Evolutionary conservation across 495 filamentous ascomycete genomes (phyloP).

Genomic region (Talaromyces trachyspermus): DNA sequence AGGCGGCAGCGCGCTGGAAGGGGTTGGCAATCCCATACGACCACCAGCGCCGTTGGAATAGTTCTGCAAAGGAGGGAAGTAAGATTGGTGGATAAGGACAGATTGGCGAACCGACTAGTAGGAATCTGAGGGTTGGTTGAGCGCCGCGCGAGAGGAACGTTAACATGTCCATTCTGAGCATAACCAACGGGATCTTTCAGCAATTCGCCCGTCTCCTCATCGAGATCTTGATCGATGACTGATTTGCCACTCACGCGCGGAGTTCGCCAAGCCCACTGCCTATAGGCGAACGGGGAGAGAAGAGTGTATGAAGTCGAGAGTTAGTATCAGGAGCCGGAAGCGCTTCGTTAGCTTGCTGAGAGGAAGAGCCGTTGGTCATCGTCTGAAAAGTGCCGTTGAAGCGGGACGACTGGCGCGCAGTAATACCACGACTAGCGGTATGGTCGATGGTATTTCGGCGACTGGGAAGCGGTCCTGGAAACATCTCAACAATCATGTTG

Average conservation of each 20-base stretch:
- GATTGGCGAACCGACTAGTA: conserved; percentile 58
- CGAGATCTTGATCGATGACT: conserved; percentile 76
- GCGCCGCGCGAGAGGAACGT: conserved; percentile 46
- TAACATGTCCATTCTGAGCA: conserved; percentile 64
- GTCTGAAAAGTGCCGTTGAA: conserved; percentile 74
- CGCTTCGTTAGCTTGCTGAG: conserved; percentile 46
- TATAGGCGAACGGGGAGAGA: conserved; percentile 79
- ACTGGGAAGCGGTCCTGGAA: conserved; percentile 38
- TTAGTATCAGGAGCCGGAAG: conserved; percentile 53
- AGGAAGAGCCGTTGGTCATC: conserved; percentile 47
- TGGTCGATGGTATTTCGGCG: conserved; percentile 58
- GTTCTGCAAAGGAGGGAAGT: conserved; percentile 45
- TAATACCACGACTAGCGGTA: conserved; percentile 37
- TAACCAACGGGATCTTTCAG: conserved; percentile 80
- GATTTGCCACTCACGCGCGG: conserved; percentile 71
- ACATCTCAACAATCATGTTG: conserved; percentile 72
- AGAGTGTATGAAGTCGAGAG: conserved; percentile 63
- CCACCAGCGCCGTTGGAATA: conserved; percentile 30
- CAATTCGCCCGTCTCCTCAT: conserved; percentile 79
- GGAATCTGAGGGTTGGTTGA: conserved; percentile 71
- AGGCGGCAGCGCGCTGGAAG: conserved; percentile 55
- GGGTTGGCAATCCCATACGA: conserved; percentile 44
- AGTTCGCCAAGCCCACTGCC: conserved; percentile 65
- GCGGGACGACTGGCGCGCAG: conserved; percentile 63
- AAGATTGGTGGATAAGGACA: conserved; percentile 64